Base-by-base conservation (phyloP, 1,284 basidiomycete species). In the Irpex sp. region DNA sequence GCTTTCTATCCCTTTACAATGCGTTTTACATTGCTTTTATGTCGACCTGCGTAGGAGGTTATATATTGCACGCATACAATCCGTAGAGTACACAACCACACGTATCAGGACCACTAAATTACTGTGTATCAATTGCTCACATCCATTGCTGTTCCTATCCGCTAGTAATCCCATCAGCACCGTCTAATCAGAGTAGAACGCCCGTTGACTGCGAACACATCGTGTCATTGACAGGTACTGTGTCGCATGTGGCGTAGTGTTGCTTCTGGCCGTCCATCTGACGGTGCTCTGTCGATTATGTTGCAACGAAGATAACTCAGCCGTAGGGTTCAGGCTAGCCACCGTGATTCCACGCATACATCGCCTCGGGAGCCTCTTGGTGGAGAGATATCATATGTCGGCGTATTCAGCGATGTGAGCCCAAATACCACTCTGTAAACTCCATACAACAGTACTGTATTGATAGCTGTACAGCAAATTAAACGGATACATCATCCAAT, bases 141-240 rank as follows among this genome's bases (percentile, higher is more conserved):
- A 36, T n/a, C 33, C 56, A 55, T 55, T 49, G 49, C 57, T 56
- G 23, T 64, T 52, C 57, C 36, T 58, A 51, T 51, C 48, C 21
- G 48, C 48, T 23, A 51, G 39, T 51, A 51, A 51, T 10, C 19
- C 9, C 48, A 51, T 10, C 48, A 51, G 2, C 19, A 18, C 19
- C 48, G 6, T 33, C 2, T 33, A 33, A 33, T 2, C 1, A 33
- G 28, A 33, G 28, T 33, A 2, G 28, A 33, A 2, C 28, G 2
- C 28, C 28, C 2, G 28, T 33, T 33, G 28, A 33, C 2, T 0
- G 23, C 23, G 28, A 33, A 33, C 28, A 33, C 6, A 2, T 33
- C 6, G 28, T 33, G 28, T 33, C 28, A 33, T 33, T 33, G 28
- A 2, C 28, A 2, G 28, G 28, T 33, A 33, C 28, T 6, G 7